Percentiles rank a stretch among this genome's conserved stretches.
phyloP scores from a whole-genome alignment of 1,284 basidiomycete genomes.

The Puccinia coronata region DNA sequence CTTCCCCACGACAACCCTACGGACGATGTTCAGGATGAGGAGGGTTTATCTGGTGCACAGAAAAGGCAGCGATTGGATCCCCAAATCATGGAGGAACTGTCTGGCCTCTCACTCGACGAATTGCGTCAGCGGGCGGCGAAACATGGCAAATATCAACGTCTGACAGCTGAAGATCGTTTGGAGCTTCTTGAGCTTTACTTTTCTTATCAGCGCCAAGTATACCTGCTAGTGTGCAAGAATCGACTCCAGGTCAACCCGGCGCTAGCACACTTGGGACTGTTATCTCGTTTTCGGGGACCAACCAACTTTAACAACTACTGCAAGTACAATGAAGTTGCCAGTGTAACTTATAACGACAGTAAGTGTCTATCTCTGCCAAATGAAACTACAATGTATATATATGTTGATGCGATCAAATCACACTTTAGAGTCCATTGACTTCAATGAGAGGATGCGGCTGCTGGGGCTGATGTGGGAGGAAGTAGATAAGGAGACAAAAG shows the following conservation, averaged over 20 bases:
- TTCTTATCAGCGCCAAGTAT: neutral
- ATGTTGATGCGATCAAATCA: no score
- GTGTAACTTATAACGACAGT: neutral
- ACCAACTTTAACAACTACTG: conserved; percentile 11
- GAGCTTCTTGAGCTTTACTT: neutral
- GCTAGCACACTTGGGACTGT: neutral
- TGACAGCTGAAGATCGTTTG: neutral
- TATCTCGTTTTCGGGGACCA: neutral
- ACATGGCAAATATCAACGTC: neutral
- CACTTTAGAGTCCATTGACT: no score
- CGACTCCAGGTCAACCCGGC: neutral
- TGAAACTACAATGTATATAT: no score
- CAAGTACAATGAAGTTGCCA: neutral
- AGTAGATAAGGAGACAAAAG: no score
- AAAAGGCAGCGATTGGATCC: neutral
- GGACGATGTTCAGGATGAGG: no score
- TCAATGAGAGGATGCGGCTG: no score
- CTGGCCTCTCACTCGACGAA: neutral
- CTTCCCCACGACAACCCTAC: no score
- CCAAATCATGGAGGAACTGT: neutral
- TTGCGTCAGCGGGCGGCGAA: neutral
- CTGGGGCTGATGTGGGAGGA: no score
- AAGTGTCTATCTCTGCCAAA: no score
- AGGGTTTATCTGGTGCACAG: no score
- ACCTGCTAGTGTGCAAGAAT: neutral